Evolutionary conservation across 2,329 filamentous ascomycete species (phyloP).

Genomic region (Ceratocystis colombiana): DNA sequence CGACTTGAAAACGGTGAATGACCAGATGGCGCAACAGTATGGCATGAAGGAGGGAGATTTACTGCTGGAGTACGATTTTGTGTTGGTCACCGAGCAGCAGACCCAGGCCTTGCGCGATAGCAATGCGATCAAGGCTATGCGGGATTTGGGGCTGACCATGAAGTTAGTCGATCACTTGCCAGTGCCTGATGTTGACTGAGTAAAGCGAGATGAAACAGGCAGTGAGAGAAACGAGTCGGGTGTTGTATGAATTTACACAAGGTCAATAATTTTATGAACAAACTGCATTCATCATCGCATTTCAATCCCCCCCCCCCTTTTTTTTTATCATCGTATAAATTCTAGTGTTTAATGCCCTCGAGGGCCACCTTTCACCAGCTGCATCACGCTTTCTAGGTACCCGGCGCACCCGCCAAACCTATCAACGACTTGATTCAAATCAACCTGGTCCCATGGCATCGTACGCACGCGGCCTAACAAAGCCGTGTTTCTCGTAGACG

Average conservation of each 20-base stretch:
- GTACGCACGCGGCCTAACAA: slow-evolving; percentile 55
- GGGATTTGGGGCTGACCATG: slow-evolving; percentile 55
- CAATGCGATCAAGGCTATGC: slow-evolving; percentile 55
- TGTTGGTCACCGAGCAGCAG: slow-evolving; percentile 62
- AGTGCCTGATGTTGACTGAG: slow-evolving; percentile 52
- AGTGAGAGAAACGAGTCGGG: not conserved
- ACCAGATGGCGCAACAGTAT: slow-evolving; percentile 49
- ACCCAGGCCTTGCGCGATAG: slow-evolving; percentile 55
- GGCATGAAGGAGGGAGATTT: slow-evolving; percentile 52
- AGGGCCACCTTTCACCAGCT: slow-evolving; percentile 45
- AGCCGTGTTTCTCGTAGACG: slow-evolving; percentile 78
- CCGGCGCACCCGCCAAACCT: slow-evolving; percentile 48
- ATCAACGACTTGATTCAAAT: slow-evolving; percentile 38
- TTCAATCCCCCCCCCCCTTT: not conserved
- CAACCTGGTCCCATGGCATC: slow-evolving; percentile 30
- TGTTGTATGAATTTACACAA: not conserved
- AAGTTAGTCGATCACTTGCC: slow-evolving; percentile 68
- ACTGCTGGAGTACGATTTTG: slow-evolving; percentile 63
- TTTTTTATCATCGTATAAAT: not conserved
- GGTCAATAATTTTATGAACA: not conserved
- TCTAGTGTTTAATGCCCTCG: slow-evolving; percentile 33
- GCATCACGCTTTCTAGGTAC: slow-evolving; percentile 50
- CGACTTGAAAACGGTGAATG: slow-evolving; percentile 45
- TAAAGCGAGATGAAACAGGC: not conserved
- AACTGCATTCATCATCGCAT: no score